phyloP scores from a whole-genome alignment of 306 rosid species.

The Ormosia semicastrata region DNA sequence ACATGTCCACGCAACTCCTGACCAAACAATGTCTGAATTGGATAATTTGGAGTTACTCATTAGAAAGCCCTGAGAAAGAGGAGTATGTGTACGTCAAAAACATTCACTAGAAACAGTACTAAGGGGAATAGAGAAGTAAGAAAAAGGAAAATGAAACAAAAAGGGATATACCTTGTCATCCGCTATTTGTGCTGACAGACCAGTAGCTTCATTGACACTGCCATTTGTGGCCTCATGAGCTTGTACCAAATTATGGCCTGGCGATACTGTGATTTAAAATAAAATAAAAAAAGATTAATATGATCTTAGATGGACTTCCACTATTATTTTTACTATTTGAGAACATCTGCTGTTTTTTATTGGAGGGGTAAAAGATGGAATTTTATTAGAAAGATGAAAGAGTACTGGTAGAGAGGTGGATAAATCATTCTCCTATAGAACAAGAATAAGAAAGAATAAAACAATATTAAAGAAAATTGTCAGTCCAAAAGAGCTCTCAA shows the following conservation, averaged over 20 bases:
- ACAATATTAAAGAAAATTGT: background rate
- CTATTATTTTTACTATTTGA: background rate
- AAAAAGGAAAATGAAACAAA: background rate
- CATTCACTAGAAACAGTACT: background rate
- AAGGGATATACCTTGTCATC: constrained; percentile 47
- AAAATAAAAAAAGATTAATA: background rate
- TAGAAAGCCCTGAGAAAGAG: constrained; percentile 51
- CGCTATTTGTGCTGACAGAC: constrained; percentile 36
- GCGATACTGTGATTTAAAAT: constrained; percentile 46
- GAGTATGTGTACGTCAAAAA: constrained; percentile 16
- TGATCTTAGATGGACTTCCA: background rate
- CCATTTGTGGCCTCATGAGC: constrained; percentile 39
- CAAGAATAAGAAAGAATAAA: background rate
- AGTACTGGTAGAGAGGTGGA: background rate
- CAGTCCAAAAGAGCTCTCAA: background rate
- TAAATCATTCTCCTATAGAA: background rate
- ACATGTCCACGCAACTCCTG: constrained; percentile 89
- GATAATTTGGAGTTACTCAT: constrained; percentile 55
- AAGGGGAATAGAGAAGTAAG: background rate
- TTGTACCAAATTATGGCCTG: constrained; percentile 43
- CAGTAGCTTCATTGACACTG: constrained; percentile 37
- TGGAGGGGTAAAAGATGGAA: background rate
- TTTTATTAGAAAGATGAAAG: background rate
- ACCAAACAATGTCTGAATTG: constrained; percentile 86
- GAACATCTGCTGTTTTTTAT: background rate